Evolutionary conservation across 139 green algal genomes (phyloP), one percentile per base, ranked within the genome.

Genomic region (Diplosphaera chodatii): DNA sequence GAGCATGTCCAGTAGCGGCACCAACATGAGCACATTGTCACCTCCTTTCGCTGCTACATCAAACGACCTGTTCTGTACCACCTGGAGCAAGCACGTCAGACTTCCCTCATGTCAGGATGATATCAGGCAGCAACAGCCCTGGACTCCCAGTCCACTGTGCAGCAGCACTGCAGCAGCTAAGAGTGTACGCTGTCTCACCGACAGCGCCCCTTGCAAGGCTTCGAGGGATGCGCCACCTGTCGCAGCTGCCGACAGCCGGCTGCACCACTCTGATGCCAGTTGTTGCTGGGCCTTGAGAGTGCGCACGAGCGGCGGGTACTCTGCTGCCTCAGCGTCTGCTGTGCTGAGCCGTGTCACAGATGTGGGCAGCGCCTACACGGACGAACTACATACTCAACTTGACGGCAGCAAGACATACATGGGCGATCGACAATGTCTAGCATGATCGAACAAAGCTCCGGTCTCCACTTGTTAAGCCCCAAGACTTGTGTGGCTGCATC

Each of bases 31-130:
- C 73, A 93, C 87, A 5, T 82, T 86, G 55, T 84, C 88, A 15
- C 75, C 84, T 1, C 65, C 74, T 15, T 77, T 63, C 0, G 80
- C 83, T 4, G 89, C 83, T 23, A 80, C 85, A 32, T 80, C 86
- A 82, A 95, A 95, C 0, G 87, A 93, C 21, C 89, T 83, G 0
- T 77, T 88, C 69, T 92, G 88, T 16, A 93, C 86, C 31, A 91
- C 69, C 87, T 90, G 77, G n/a, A n/a, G n/a, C n/a, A n/a, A n/a
- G n/a, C n/a, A n/a, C n/a, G n/a, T n/a, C n/a, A n/a, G n/a, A n/a
- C n/a, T n/a, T n/a, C n/a, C n/a, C n/a, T n/a, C n/a, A n/a, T n/a
- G n/a, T n/a, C n/a, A n/a, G n/a, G n/a, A n/a, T n/a, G n/a, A n/a
- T n/a, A n/a, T n/a, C n/a, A n/a, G n/a, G n/a, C n/a, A n/a, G n/a